Base-by-base conservation (phyloP, 2,329 filamentous ascomycete species). In the Claviceps africana region DNA sequence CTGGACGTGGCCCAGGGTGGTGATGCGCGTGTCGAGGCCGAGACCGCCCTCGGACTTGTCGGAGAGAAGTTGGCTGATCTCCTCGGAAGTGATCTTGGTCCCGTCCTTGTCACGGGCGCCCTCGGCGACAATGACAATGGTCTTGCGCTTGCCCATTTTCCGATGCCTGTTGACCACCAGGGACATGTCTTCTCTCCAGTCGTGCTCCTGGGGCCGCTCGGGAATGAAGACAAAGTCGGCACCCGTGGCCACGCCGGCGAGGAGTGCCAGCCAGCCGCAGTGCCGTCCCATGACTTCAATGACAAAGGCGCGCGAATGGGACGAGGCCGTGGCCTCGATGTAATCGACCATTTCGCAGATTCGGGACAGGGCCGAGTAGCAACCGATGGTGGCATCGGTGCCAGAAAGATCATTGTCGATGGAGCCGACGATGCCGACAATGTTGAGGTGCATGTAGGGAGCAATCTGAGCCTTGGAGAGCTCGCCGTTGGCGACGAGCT, bases 391-490 rank as follows among this genome's bases (percentile, higher is more conserved):
- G 54, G 93, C 91, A 68, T 98, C 93, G 13, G 93, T 98, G 57
- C 88, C 88, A 48, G 90, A 94, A 70, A 98, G 85, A 65, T 98
- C 93, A 65, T 98, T 98, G 76, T 98, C 93, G 64, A 98, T 98
- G 51, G 89, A 95, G 53, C 93, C 93, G 30, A 98, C 93, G 50
- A 97, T 75, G 47, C 93, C 93, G 51, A 97, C 91, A 59, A 98
- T 95, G 70, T 97, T 98, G 64, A 98, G 79, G 60, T 94, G 82
- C 62, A 79, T 78, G 75, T 88, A 95, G 2, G 86, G 85, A 46
- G 81, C 74, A 54, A 88, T 71, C 65, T 95, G 84, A 53, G 84
- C 78, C 44, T 72, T 62, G 7, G 80, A 83, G 61, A 96, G 75
- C 62, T 91, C 77, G 51, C 82, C 82, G 2, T 71, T 86, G 48